These are phyloP conservation scores for Microcyclosporella mali DNA, from an alignment of 2,329 filamentous ascomycete species.

Conservation along the genomic window DNA sequence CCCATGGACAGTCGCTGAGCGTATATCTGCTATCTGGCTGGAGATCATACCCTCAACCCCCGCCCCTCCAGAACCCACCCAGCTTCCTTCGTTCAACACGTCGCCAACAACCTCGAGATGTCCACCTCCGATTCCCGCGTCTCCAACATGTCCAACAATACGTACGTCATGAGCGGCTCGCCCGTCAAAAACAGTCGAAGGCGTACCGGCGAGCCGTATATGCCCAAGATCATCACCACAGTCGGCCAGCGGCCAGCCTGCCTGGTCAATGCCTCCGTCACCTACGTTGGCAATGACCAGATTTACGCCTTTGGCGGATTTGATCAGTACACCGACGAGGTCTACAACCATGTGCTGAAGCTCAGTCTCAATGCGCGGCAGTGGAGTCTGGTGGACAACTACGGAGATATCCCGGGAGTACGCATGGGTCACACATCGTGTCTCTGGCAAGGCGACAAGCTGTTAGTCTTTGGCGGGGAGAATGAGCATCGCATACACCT, in stretches of 20 bases:
- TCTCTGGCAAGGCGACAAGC: conserved; percentile 85
- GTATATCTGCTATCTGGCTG: background rate
- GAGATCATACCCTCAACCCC: background rate
- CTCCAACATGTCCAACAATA: conserved; percentile 51
- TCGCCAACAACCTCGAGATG: conserved; percentile 6
- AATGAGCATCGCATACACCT: conserved; percentile 96
- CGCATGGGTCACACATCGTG: conserved; percentile 98
- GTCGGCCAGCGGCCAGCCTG: conserved; percentile 71
- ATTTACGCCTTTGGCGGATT: conserved; percentile 98
- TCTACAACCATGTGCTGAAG: conserved; percentile 94
- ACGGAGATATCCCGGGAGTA: conserved; percentile 93
- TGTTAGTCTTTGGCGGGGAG: conserved; percentile 96
- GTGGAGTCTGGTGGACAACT: conserved; percentile 96
- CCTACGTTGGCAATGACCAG: conserved; percentile 84
- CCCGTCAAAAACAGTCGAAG: conserved; percentile 59
- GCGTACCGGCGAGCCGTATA: conserved; percentile 65
- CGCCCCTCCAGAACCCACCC: conserved; percentile 3
- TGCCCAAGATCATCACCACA: conserved; percentile 67
- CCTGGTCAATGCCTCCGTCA: conserved; percentile 95
- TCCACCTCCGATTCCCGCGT: conserved; percentile 24
- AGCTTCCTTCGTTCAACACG: background rate
- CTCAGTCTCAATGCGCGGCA: conserved; percentile 81
- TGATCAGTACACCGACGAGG: conserved; percentile 96
- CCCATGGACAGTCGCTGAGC: background rate
- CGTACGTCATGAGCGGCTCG: conserved; percentile 86